Conservation (phyloP, 2,329 filamentous ascomycete genomes). For the Fusarium kyushuense region DNA sequence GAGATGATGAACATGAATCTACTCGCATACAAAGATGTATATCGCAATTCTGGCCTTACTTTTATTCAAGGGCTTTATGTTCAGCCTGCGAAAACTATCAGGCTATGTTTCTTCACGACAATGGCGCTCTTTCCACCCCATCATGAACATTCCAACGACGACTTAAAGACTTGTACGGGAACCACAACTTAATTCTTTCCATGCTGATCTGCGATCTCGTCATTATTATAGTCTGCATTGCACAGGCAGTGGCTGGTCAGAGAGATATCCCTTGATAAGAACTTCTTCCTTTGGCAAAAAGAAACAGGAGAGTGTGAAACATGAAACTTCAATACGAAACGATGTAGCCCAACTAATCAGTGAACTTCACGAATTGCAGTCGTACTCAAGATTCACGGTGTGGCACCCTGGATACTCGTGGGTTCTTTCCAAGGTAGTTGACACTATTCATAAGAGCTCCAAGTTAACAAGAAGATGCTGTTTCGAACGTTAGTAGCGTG, state of each 20-base stretch:
- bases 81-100: background rate
- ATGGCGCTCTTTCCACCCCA: background rate
- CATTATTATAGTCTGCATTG: background rate
- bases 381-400: too few species aligned
- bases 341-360: background rate
- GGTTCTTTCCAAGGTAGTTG: background rate
- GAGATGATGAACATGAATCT: slow-evolving; percentile 14
- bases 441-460: background rate
- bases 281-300: background rate
- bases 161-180: background rate
- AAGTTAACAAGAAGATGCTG: background rate
- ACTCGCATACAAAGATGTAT: background rate
- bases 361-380: background rate
- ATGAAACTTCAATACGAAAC: background rate
- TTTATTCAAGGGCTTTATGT: background rate
- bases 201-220: background rate
- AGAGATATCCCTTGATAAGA: too few species aligned
- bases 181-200: background rate
- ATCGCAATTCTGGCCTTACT: background rate
- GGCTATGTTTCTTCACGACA: background rate
- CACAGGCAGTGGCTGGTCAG: too few species aligned
- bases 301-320: background rate
- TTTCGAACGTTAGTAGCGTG: background rate
- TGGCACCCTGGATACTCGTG: background rate
- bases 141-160: background rate